A percentile compares a stretch with the other conserved stretches of the same genome.
These are phyloP conservation scores for Paraglomus brasilianum DNA, from an alignment of 192 early-diverging fungal genomes.

Conservation along the genomic window DNA sequence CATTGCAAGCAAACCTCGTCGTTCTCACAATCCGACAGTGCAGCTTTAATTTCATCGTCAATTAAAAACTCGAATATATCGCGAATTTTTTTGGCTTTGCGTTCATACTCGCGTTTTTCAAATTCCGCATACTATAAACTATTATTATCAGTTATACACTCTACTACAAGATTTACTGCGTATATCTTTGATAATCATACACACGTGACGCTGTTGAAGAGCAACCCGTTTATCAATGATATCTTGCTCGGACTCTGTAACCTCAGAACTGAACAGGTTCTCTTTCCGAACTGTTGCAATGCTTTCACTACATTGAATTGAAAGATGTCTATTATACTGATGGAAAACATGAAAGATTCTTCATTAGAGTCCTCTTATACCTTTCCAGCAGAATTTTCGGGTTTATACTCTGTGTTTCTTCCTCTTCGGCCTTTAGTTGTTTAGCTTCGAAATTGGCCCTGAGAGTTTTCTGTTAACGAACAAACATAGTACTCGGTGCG, in stretches of 20 bases:
- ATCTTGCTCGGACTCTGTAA: constrained; percentile 85
- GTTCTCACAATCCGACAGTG: constrained; percentile 73
- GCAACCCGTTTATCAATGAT: constrained; percentile 91
- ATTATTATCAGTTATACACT: background rate
- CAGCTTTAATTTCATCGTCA: constrained; percentile 83
- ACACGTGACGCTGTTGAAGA: constrained; percentile 80
- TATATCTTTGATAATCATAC: background rate
- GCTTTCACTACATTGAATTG: constrained; percentile 50
- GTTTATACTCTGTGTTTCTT: background rate
- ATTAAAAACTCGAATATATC: constrained; percentile 75
- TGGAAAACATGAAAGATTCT: no score
- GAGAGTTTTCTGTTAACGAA: constrained; percentile 4
- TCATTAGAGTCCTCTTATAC: background rate
- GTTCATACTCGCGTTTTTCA: constrained; percentile 75
- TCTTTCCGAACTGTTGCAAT: constrained; percentile 81
- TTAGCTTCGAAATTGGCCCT: background rate
- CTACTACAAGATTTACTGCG: background rate
- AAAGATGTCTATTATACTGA: no score
- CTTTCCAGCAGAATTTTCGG: background rate
- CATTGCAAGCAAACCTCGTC: constrained; percentile 61
- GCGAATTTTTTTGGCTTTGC: constrained; percentile 77
- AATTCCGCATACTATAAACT: constrained; percentile 73
- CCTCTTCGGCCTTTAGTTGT: background rate
- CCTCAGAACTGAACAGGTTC: constrained; percentile 85
- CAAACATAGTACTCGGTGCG: background rate